Evolutionary conservation across 2,329 filamentous ascomycete genomes (phyloP), one percentile per base, ranked within the genome.

Genomic region (Fusarium piperis): DNA sequence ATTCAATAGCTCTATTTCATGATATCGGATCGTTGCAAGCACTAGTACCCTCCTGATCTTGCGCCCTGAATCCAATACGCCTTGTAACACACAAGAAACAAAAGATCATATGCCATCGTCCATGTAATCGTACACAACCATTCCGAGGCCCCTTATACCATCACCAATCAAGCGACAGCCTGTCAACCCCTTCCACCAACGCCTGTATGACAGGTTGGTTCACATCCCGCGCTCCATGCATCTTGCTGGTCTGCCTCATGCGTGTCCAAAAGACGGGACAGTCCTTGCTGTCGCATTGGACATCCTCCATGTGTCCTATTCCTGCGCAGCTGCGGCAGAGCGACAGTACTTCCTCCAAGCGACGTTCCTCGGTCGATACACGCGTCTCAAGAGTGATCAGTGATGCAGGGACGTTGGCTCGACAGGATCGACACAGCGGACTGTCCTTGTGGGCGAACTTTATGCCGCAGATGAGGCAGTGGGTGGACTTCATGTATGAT

Each of bases 191-290:
- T 6, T 79, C 75, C 9, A 77, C 67, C 48, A 84, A 61, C 16
- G 77, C 74, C 20, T 73, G 57, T 33, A 84, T 81, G 6, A 79
- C 78, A 3, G 82, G 82, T 18, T 72, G 76, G 18, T 73, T 70
- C 12, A 70, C 58, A 11, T 62, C 73, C 73, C 78, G 83, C 76
- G 86, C 84, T 3, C 79, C 79, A 36, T 79, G 77, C 51, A 85
- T 79, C 73, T 81, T 85, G 11, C 86, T 85, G 23, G 80, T 80
- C 78, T 93, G 90, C 79, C 90, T 92, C 59, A 89, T 87, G 15
- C 94, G 83, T 33, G 91, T 91, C 81, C 97, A 98, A 74, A 97
- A 98, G 0, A 97, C 94, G 0, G 95, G 93, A 78, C 96, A 99
- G 81, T 97, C 95, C 79, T 93, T 90, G 79, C 93, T 97, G 78